Evolutionary conservation across 2,329 filamentous ascomycete species (phyloP).

Genomic region (Ophiocordyceps australis): DNA sequence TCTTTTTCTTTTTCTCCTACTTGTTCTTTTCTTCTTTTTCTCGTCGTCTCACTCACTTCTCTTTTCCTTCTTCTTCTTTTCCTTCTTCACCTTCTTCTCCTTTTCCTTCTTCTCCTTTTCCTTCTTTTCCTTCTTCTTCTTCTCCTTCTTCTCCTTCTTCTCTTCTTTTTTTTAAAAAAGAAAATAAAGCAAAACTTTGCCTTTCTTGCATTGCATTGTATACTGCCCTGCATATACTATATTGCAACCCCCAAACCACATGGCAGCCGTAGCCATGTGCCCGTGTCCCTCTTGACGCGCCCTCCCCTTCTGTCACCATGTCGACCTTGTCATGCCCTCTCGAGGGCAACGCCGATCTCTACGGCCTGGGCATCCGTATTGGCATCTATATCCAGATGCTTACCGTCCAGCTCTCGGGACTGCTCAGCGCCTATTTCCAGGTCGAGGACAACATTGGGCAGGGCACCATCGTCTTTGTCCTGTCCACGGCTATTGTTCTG

Average conservation of each 20-base stretch:
- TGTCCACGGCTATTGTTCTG: conserved; percentile 7
- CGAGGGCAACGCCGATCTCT: conserved; percentile 8
- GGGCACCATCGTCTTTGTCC: conserved; percentile 7
- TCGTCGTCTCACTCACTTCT: too few relatives aligned
- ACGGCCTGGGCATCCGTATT: conserved; percentile 10
- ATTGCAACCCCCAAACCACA: too few relatives aligned
- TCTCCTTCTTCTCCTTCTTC: not conserved
- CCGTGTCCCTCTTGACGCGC: too few relatives aligned
- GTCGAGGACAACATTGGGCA: conserved; percentile 7
- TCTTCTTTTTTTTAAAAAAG: too few relatives aligned
- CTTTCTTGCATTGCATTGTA: too few relatives aligned
- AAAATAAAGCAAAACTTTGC: too few relatives aligned
- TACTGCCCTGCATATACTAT: too few relatives aligned
- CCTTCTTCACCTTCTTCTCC: not conserved
- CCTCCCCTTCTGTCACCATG: too few relatives aligned
- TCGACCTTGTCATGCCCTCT: conserved; percentile 6
- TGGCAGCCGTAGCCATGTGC: too few relatives aligned
- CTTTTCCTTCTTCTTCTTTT: not conserved
- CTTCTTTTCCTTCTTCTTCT: not conserved
- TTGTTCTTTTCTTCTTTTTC: too few relatives aligned
- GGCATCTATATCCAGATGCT: conserved; percentile 11
- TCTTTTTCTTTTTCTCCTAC: too few relatives aligned
- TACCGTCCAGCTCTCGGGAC: conserved; percentile 7
- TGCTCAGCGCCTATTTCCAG: conserved; percentile 4
- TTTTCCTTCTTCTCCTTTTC: not conserved